These are phyloP conservation scores for Pyrus pyrifolia DNA, from an alignment of 306 rosid genomes.

Conservation along the genomic window DNA sequence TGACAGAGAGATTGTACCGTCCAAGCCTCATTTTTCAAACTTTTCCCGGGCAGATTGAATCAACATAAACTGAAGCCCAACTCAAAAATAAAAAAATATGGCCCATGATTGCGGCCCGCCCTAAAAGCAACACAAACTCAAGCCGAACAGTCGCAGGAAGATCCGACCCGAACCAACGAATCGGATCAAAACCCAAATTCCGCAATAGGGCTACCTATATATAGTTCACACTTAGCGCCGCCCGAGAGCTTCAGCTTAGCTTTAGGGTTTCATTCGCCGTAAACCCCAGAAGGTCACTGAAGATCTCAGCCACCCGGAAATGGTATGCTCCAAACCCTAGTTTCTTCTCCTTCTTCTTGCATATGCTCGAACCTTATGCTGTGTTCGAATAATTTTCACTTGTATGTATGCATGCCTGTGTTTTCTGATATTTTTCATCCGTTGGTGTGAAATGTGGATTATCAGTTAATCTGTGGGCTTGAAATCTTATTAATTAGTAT, in stretches of 20 bases:
- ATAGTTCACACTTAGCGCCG: neutral
- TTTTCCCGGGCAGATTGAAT: neutral
- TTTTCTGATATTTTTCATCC: neutral
- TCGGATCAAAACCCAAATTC: neutral
- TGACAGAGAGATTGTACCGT: too few relatives aligned
- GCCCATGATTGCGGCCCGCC: neutral
- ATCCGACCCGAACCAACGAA: neutral
- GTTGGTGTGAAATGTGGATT: neutral
- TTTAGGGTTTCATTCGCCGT: conserved; percentile 1
- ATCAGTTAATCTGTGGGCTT: neutral
- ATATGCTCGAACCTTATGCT: neutral
- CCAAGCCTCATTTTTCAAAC: too few relatives aligned
- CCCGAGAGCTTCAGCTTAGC: neutral
- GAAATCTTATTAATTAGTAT: neutral
- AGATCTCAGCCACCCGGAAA: neutral
- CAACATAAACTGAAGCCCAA: neutral
- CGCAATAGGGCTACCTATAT: neutral
- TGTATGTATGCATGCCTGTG: neutral
- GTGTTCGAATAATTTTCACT: neutral
- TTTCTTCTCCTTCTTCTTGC: neutral
- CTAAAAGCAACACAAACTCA: neutral
- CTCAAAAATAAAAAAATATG: neutral
- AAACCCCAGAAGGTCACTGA: neutral
- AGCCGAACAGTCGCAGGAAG: neutral
- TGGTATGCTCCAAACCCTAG: neutral